phyloP scores from a whole-genome alignment of 2,329 filamentous ascomycete genomes.

The Metarhizium humberi region DNA sequence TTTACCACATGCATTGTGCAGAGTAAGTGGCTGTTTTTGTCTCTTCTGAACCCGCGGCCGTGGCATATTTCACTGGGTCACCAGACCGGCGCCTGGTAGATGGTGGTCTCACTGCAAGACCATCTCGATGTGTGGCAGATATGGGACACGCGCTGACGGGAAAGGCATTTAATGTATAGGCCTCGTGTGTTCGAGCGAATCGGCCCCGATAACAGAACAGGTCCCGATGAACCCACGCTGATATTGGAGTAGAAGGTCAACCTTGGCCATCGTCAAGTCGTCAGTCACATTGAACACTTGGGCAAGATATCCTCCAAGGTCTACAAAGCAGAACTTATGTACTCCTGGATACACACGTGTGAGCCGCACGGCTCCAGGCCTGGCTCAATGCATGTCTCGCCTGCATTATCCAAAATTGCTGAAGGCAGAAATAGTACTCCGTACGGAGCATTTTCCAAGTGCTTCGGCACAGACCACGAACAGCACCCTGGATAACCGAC shows the following conservation, averaged over 20 bases:
- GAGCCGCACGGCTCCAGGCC: background rate
- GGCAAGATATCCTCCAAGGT: background rate
- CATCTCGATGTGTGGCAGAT: background rate
- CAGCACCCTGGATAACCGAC: no score
- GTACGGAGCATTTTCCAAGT: no score
- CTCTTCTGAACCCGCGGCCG: background rate
- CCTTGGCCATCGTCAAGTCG: background rate
- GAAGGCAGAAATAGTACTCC: background rate
- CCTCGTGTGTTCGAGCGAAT: background rate
- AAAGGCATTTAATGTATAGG: background rate
- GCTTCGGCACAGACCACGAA: no score
- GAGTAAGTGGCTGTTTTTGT: background rate
- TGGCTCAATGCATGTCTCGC: background rate
- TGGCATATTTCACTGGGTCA: background rate
- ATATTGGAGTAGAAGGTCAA: background rate
- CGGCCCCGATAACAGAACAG: background rate
- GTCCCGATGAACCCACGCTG: background rate
- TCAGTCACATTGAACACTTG: background rate
- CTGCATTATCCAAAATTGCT: background rate
- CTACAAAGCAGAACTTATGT: background rate
- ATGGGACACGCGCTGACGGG: background rate
- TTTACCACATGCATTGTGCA: background rate
- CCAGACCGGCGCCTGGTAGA: background rate
- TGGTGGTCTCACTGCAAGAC: background rate
- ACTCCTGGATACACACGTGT: background rate